phyloP scores from a whole-genome alignment of 305 asterid species.

The Ajuga reptans region DNA sequence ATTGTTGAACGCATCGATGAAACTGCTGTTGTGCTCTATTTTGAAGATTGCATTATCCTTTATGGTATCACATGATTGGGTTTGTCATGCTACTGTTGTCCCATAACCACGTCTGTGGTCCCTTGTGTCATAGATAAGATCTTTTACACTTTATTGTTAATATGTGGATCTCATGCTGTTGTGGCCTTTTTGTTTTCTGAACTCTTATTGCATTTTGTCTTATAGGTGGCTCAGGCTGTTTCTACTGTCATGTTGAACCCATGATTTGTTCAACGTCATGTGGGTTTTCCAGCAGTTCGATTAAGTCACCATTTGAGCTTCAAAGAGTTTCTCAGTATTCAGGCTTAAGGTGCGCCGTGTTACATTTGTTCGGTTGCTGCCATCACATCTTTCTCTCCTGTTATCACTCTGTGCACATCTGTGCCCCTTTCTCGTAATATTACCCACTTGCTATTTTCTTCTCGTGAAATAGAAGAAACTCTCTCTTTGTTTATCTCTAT shows the following conservation, averaged over 20 bases:
- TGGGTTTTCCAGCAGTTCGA: constrained; percentile 33
- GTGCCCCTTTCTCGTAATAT: constrained; percentile 1
- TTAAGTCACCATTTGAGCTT: constrained; percentile 35
- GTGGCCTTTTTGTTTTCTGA: not conserved
- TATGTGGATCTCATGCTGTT: constrained; percentile 12
- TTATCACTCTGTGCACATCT: constrained; percentile 12
- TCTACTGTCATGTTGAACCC: constrained; percentile 43
- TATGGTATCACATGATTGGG: too few species aligned
- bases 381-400: constrained; percentile 11
- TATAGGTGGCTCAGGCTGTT: constrained; percentile 35
- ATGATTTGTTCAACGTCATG: constrained; percentile 49
- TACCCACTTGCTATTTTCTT: constrained; percentile 5
- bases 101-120: not conserved
- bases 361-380: constrained; percentile 10
- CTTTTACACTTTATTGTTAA: not conserved
- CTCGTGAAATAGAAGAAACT: not conserved
- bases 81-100: too few species aligned
- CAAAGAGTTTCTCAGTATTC: constrained; percentile 42
- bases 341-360: constrained; percentile 46
- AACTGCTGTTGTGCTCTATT: too few species aligned
- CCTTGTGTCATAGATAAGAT: not conserved
- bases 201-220: constrained; percentile 22
- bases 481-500: not conserved
- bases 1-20: not conserved
- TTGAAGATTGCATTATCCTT: too few species aligned